These are phyloP conservation scores for Globisporangium irregulare DNA, from an alignment of 352 stramenopile genomes.

Conservation along the genomic window DNA sequence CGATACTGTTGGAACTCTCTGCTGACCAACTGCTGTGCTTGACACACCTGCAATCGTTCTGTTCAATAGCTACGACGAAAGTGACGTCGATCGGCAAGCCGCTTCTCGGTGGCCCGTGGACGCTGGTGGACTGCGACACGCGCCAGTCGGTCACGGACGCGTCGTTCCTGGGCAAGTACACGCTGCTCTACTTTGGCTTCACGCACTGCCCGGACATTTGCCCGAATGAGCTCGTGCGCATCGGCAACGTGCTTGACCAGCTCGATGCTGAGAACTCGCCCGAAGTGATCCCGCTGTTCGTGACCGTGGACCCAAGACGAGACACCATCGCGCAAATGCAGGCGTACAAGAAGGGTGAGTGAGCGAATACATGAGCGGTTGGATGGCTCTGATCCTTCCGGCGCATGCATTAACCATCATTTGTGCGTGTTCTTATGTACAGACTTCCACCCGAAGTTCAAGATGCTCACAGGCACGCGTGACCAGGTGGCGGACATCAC, in stretches of 20 bases:
- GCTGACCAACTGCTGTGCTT: slow-evolving; percentile 1
- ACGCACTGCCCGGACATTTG: slow-evolving; percentile 99
- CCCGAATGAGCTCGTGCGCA: slow-evolving; percentile 98
- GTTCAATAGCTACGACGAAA: slow-evolving; percentile 67
- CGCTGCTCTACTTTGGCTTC: slow-evolving; percentile 99
- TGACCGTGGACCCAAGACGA: slow-evolving; percentile 96
- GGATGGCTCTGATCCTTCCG: not conserved
- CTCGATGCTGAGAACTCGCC: slow-evolving; percentile 65
- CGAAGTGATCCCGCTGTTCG: slow-evolving; percentile 92
- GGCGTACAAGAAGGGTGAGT: slow-evolving; percentile 91
- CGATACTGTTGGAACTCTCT: not conserved
- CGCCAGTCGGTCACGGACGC: slow-evolving; percentile 88
- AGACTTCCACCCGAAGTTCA: slow-evolving; percentile 85
- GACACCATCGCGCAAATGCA: slow-evolving; percentile 96
- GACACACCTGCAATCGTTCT: not conserved
- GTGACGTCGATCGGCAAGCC: slow-evolving; percentile 90
- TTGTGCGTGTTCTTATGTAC: not conserved
- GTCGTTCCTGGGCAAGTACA: slow-evolving; percentile 92
- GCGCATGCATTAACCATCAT: not conserved
- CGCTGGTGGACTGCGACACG: slow-evolving; percentile 89
- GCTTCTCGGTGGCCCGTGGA: slow-evolving; percentile 90
- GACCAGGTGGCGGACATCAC: slow-evolving; percentile 95
- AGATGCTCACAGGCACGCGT: slow-evolving; percentile 91
- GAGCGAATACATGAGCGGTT: not conserved
- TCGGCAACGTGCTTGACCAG: slow-evolving; percentile 94